A percentile compares a stretch with the other conserved stretches of the same genome.
phyloP scores from a whole-genome alignment of 2,329 filamentous ascomycete genomes.

The Boeremia lycopersici region DNA sequence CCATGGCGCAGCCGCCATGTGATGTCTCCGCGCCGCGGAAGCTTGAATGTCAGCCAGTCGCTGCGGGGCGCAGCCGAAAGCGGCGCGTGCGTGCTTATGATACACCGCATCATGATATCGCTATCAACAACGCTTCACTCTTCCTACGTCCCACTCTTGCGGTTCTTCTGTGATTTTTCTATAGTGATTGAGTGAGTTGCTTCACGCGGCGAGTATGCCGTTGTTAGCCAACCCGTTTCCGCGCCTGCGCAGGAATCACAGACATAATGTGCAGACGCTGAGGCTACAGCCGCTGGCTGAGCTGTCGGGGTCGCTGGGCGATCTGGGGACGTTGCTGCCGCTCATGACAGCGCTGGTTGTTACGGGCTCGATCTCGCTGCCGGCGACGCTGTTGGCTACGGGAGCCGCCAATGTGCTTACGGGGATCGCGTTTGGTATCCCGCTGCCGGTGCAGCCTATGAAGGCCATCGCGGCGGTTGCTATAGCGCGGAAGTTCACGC shows the following conservation, averaged over 20 bases:
- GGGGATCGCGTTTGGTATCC: slow-evolving; percentile 82
- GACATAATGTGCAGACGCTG: slow-evolving; percentile 63
- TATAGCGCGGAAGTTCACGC: slow-evolving; percentile 70
- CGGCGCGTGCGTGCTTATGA: slow-evolving; percentile 7
- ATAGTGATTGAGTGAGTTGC: not conserved
- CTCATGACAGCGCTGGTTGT: slow-evolving; percentile 85
- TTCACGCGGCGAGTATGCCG: slow-evolving; percentile 22
- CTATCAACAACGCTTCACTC: not conserved
- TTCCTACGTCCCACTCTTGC: not conserved
- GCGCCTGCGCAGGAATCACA: slow-evolving; percentile 36
- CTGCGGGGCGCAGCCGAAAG: slow-evolving; percentile 13
- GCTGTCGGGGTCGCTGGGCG: slow-evolving; percentile 86
- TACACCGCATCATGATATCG: slow-evolving; percentile 12
- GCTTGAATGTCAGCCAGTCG: slow-evolving; percentile 17
- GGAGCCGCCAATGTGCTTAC: slow-evolving; percentile 86
- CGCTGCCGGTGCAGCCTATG: slow-evolving; percentile 88
- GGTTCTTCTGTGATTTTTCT: not conserved
- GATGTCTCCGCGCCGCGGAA: slow-evolving; percentile 18
- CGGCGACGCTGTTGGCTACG: slow-evolving; percentile 85
- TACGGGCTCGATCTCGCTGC: slow-evolving; percentile 78
- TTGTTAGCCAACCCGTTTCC: slow-evolving; percentile 29
- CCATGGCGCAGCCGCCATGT: slow-evolving; percentile 1
- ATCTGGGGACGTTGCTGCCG: slow-evolving; percentile 87
- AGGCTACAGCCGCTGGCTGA: slow-evolving; percentile 68
- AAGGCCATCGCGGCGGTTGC: slow-evolving; percentile 90